Evolutionary conservation across 441 rosid species (phyloP).

Genomic region (Viola pubescens): DNA sequence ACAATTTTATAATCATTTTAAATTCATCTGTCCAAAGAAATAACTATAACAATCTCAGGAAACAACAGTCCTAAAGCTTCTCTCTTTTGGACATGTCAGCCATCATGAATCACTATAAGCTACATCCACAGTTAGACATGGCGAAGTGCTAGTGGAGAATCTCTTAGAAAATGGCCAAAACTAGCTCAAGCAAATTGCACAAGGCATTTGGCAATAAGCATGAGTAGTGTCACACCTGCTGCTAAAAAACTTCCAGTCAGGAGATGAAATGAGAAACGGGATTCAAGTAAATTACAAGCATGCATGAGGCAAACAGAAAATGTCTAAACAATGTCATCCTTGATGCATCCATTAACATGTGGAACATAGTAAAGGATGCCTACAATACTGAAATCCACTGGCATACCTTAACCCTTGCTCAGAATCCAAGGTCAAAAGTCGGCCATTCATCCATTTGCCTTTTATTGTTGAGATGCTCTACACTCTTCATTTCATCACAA

Average conservation of each 20-base stretch:
- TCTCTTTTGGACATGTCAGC: too few species aligned
- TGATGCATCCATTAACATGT: neutral
- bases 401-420: constrained; percentile 14
- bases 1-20: too few species aligned
- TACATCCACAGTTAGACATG: too few species aligned
- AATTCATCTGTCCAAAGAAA: too few species aligned
- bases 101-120: too few species aligned
- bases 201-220: too few species aligned
- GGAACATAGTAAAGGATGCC: neutral
- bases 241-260: neutral
- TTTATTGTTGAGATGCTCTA: constrained; percentile 16
- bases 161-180: too few species aligned
- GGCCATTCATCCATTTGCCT: constrained; percentile 27
- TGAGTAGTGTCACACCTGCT: neutral
- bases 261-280: neutral
- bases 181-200: too few species aligned
- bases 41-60: too few species aligned
- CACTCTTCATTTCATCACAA: constrained; percentile 14
- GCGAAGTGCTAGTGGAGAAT: too few species aligned
- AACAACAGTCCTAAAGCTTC: too few species aligned
- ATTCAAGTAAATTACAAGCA: neutral
- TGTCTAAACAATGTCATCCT: neutral
- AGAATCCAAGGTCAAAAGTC: constrained; percentile 48
- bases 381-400: neutral
- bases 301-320: neutral